Evolutionary conservation across 768 basidiomycete species (phyloP).

Genomic region (Pluteus cervinus): DNA sequence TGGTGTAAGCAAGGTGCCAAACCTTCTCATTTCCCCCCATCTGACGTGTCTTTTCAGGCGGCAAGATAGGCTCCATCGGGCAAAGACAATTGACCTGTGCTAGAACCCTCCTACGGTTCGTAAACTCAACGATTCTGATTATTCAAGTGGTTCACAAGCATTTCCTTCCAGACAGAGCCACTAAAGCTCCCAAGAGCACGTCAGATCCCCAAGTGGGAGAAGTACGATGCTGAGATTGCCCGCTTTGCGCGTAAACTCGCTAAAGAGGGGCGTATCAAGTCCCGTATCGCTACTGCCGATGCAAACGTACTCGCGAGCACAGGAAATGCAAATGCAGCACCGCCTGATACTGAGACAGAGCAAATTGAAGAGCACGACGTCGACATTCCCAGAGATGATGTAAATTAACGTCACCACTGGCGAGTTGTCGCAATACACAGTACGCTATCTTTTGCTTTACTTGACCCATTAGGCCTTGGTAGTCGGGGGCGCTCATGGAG

Average conservation of each 20-base stretch:
- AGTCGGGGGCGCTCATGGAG: too few species aligned
- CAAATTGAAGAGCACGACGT: too few species aligned
- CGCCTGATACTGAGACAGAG: too few species aligned
- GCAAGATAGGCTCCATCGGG: slow-evolving; percentile 73
- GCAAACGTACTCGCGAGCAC: slow-evolving; percentile 60
- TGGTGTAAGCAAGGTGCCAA: slow-evolving; percentile 98
- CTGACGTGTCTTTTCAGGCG: too few species aligned
- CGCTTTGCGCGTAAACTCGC: slow-evolving; percentile 70
- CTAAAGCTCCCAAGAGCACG: slow-evolving; percentile 90
- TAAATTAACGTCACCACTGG: too few species aligned
- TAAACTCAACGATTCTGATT: too few species aligned
- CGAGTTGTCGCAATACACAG: too few species aligned
- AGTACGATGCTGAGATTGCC: slow-evolving; percentile 88
- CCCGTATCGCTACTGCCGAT: slow-evolving; percentile 62
- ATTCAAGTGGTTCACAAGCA: too few species aligned
- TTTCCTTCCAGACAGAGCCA: slow-evolving; percentile 80
- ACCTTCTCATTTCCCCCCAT: slow-evolving; percentile 6
- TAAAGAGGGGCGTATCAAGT: slow-evolving; percentile 62
- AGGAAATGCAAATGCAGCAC: slow-evolving; percentile 7
- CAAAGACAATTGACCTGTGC: slow-evolving; percentile 92
- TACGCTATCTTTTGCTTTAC: too few species aligned
- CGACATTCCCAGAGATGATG: too few species aligned
- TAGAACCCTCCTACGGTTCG: slow-evolving; percentile 91
- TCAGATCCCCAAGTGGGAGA: slow-evolving; percentile 96
- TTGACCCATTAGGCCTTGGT: too few species aligned